Conservation (phyloP, 2,329 filamentous ascomycete species). For the Venturiaceae sp. region DNA sequence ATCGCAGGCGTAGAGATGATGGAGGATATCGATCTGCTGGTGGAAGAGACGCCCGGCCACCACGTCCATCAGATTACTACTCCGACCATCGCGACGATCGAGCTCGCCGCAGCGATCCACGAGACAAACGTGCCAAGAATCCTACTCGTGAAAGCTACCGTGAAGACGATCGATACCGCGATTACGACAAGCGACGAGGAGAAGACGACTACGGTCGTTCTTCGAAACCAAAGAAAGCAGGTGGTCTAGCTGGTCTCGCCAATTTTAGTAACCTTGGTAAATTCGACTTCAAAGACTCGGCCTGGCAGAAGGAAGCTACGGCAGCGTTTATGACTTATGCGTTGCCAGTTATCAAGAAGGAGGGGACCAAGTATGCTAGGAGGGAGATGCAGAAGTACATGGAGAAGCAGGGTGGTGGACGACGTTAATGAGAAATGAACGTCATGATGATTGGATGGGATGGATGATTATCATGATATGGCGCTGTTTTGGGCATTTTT, state of each 20-base stretch:
- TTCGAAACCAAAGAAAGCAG: not conserved
- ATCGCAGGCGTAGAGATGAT: conserved; percentile 6
- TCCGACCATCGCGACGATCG: conserved; percentile 7
- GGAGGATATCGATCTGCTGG: conserved; percentile 9
- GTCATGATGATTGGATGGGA: not conserved
- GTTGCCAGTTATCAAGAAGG: conserved; percentile 10
- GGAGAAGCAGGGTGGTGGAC: conserved; percentile 2
- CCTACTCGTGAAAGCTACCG: not conserved
- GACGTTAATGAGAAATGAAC: not conserved
- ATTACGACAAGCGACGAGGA: not conserved
- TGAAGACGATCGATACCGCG: conserved; percentile 1
- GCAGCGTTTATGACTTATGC: conserved; percentile 8
- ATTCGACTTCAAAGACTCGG: not conserved
- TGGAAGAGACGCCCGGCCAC: not conserved
- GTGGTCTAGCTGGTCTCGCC: not conserved
- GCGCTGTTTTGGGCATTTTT: not conserved
- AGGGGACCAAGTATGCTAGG: conserved; percentile 3
- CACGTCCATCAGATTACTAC: conserved; percentile 8
- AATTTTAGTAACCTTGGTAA: not conserved
- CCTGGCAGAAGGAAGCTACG: conserved; percentile 7
- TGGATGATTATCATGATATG: not conserved
- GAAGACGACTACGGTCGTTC: not conserved
- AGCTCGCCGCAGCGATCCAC: conserved; percentile 3
- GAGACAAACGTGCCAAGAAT: not conserved
- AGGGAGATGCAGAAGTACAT: conserved; percentile 8